Conservation (phyloP, 2,329 filamentous ascomycete species). For the Botrytis aclada region DNA sequence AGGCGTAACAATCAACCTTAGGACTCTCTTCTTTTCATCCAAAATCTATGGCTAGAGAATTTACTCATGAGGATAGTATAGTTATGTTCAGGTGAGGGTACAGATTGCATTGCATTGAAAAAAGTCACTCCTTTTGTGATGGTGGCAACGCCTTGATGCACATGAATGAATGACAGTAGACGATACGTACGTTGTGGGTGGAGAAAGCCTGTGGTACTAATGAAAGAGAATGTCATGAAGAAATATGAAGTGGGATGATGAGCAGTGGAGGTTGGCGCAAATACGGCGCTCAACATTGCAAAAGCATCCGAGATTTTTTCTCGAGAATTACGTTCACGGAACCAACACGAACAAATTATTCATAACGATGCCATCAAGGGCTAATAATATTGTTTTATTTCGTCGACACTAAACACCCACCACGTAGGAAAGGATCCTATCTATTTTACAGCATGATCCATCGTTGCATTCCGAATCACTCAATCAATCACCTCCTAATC, state of each 20-base stretch:
- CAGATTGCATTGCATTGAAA: background rate
- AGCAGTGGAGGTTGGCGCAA: background rate
- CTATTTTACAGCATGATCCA: background rate
- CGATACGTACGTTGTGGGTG: background rate
- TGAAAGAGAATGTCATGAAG: background rate
- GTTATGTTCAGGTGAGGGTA: background rate
- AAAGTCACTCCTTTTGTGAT: background rate
- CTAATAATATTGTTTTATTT: background rate
- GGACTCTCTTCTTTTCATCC: background rate
- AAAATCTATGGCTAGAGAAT: background rate
- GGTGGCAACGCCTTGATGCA: background rate
- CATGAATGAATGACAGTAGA: background rate
- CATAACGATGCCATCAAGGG: background rate
- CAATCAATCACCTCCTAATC: constrained; percentile 51
- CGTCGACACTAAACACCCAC: background rate
- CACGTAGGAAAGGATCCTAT: background rate
- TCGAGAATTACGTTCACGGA: background rate
- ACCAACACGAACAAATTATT: background rate
- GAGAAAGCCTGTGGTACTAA: background rate
- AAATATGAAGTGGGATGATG: background rate
- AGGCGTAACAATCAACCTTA: background rate
- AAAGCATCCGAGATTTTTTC: too few relatives aligned
- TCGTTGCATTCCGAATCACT: background rate
- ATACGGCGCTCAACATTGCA: background rate
- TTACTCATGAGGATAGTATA: background rate